A percentile compares a stretch with the other conserved stretches of the same genome.
Conservation (phyloP, 2,329 filamentous ascomycete species). For the Monosporascus ibericus region DNA sequence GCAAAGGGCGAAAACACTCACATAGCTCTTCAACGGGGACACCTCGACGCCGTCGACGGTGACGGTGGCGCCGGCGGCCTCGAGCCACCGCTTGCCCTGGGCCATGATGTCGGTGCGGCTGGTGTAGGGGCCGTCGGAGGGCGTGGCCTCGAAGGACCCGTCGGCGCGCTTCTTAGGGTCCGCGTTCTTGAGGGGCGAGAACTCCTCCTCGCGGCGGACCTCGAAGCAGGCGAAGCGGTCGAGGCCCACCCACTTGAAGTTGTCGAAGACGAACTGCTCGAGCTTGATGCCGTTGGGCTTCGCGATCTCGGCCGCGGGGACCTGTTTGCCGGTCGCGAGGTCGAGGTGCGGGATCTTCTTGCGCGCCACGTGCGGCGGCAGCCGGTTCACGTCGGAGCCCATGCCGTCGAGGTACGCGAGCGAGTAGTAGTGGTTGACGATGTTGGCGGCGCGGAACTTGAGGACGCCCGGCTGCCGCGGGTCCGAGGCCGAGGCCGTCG, state of each 20-base stretch:
- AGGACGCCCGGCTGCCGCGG: conserved; percentile 72
- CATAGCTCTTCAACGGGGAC: conserved; percentile 90
- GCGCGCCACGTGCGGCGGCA: conserved; percentile 91
- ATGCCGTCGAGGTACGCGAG: conserved; percentile 88
- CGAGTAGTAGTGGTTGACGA: conserved; percentile 99
- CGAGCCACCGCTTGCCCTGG: conserved; percentile 82
- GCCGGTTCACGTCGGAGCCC: conserved; percentile 74
- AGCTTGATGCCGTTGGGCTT: conserved; percentile 98
- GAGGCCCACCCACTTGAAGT: conserved; percentile 83
- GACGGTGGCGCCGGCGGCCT: conserved; percentile 71
- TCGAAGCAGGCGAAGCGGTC: conserved; percentile 93
- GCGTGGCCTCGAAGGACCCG: conserved; percentile 62
- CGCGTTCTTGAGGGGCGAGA: conserved; percentile 90
- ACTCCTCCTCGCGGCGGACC: conserved; percentile 94
- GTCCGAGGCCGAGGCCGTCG: conserved; percentile 85
- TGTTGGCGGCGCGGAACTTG: conserved; percentile 96
- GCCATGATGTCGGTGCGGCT: conserved; percentile 84
- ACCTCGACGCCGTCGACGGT: conserved; percentile 73
- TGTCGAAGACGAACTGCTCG: conserved; percentile 98
- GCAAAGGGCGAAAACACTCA: conserved; percentile 45
- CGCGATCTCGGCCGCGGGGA: conserved; percentile 64
- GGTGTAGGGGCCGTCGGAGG: conserved; percentile 79
- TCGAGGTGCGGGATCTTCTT: conserved; percentile 96
- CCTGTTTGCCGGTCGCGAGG: conserved; percentile 65
- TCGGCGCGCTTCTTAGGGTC: conserved; percentile 45